phyloP scores from a whole-genome alignment of 73 alveolate genomes.

The Paramecium sexaurelia region DNA sequence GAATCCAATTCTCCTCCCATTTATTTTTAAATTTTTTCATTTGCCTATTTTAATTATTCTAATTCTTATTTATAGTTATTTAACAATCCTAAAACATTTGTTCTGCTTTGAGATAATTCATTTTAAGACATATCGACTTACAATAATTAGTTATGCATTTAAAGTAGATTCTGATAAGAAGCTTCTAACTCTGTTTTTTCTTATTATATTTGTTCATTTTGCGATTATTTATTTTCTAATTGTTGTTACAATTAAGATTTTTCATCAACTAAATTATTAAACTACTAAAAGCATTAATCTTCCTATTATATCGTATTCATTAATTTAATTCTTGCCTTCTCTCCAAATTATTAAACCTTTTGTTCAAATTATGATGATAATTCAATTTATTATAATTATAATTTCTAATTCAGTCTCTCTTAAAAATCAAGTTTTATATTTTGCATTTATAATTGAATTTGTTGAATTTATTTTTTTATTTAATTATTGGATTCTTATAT shows the following conservation, averaged over 20 bases:
- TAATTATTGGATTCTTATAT: constrained; percentile 6
- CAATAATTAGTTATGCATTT: constrained; percentile 36
- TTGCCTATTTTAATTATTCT: neutral
- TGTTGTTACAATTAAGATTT: neutral
- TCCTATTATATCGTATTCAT: neutral
- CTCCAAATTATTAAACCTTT: constrained; percentile 6
- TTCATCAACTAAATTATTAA: constrained; percentile 19
- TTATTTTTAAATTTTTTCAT: neutral
- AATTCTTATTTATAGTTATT: constrained; percentile 1
- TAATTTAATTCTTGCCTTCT: constrained; percentile 1
- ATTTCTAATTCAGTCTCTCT: neutral
- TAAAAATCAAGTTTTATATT: neutral
- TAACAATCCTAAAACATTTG: neutral
- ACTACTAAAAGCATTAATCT: neutral
- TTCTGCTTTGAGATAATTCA: neutral
- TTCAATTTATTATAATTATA: neutral
- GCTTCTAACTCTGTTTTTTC: constrained; percentile 5
- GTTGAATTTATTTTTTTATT: neutral
- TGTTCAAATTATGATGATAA: neutral
- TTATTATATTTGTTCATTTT: neutral
- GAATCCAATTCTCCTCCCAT: constrained; percentile 11
- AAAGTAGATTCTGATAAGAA: constrained; percentile 2
- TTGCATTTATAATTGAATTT: neutral
- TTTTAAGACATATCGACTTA: constrained; percentile 2
- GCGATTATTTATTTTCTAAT: neutral